A percentile compares a stretch with the other conserved stretches of the same genome.
Conservation (phyloP, 179 eudicot species). For the Amaranthus tricolor region DNA sequence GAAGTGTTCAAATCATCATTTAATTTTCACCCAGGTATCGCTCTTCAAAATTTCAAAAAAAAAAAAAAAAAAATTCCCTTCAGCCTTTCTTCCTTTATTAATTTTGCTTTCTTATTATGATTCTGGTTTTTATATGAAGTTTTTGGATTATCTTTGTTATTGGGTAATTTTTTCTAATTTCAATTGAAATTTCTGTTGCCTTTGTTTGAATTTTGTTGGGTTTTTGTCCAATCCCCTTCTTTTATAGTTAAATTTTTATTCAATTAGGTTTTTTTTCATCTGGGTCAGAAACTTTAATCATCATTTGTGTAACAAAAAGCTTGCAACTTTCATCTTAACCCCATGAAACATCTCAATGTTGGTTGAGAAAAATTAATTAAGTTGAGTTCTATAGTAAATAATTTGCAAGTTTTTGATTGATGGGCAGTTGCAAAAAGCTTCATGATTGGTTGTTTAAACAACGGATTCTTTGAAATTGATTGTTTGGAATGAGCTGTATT, state of each 20-base stretch:
- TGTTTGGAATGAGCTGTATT: too few species aligned
- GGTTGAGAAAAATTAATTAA: neutral
- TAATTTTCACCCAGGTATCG: neutral
- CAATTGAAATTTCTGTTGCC: neutral
- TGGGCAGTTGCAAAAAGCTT: slow-evolving; percentile 1
- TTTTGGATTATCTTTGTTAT: neutral
- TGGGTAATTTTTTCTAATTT: neutral
- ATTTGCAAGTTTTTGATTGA: slow-evolving; percentile 4
- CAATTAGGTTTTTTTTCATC: slow-evolving; percentile 16
- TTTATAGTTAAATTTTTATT: neutral
- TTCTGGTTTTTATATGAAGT: neutral
- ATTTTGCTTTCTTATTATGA: neutral
- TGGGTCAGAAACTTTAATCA: slow-evolving; percentile 15
- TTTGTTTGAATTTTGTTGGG: neutral
- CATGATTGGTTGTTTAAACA: neutral
- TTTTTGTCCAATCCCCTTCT: neutral
- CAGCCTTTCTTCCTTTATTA: neutral
- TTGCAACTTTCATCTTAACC: neutral
- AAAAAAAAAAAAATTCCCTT: neutral
- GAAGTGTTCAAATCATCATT: neutral
- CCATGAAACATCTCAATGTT: neutral
- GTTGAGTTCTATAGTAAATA: slow-evolving; percentile 19
- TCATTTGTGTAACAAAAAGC: neutral
- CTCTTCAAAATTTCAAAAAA: neutral
- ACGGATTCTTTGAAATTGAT: too few species aligned